These are phyloP conservation scores for Colletotrichum tamarilloi DNA, from an alignment of 2,329 filamentous ascomycete genomes.

Conservation along the genomic window DNA sequence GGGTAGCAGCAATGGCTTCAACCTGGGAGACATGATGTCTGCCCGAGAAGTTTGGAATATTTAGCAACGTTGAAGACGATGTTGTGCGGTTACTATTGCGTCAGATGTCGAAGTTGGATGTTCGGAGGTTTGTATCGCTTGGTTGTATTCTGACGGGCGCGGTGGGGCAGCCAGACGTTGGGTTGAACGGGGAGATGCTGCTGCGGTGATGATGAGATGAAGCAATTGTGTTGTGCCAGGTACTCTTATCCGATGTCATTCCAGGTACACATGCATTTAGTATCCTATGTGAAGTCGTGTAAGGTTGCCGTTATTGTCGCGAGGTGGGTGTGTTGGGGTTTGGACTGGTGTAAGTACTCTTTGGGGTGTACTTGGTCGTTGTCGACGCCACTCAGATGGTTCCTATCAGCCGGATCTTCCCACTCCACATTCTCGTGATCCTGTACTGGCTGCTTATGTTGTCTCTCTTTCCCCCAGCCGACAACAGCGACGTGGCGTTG, in stretches of 20 bases:
- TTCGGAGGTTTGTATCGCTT: not conserved
- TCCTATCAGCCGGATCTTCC: conserved; percentile 12
- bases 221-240: not conserved
- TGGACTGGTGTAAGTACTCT: conserved; percentile 19
- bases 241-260: conserved; percentile 23
- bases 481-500: conserved; percentile 6
- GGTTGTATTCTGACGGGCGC: conserved; percentile 6
- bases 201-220: conserved; percentile 12
- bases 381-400: conserved; percentile 19
- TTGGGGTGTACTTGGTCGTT: not conserved
- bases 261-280: conserved; percentile 17
- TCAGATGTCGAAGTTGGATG: not conserved
- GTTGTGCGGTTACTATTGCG: conserved; percentile 5
- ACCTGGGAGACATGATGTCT: conserved; percentile 56
- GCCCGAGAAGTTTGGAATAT: not conserved
- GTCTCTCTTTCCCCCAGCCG: not conserved
- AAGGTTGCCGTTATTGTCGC: conserved; percentile 25
- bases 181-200: conserved; percentile 2
- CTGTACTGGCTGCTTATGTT: not conserved
- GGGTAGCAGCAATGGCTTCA: conserved; percentile 66
- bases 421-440: conserved; percentile 21
- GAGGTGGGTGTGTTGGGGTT: conserved; percentile 1
- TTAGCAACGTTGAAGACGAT: not conserved
- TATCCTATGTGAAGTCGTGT: conserved; percentile 13
- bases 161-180: conserved; percentile 16